Conservation (phyloP, 192 early-diverging fungal species). For the Coemansia sp. region DNA sequence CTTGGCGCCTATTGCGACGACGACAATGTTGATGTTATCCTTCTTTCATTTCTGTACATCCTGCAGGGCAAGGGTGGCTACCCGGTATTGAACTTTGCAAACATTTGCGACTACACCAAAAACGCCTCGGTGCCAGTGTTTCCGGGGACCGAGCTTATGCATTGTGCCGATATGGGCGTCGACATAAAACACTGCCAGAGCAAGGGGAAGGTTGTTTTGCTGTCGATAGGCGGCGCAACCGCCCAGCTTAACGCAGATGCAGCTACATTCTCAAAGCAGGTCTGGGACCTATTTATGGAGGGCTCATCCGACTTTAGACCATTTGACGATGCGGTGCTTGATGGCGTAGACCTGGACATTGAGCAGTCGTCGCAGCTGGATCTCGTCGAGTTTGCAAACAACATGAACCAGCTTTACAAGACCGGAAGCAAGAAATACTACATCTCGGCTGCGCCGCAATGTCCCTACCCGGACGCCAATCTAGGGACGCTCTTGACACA, state of each 20-base stretch:
- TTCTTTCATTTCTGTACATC: conserved; percentile 67
- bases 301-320: conserved; percentile 63
- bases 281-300: conserved; percentile 77
- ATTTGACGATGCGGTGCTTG: conserved; percentile 68
- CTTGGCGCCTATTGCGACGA: conserved; percentile 62
- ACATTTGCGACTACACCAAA: conserved; percentile 60
- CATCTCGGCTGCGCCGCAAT: conserved; percentile 72
- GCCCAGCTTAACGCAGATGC: conserved; percentile 62
- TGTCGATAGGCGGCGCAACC: conserved; percentile 72
- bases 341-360: conserved; percentile 73
- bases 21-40: conserved; percentile 55
- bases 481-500: conserved; percentile 57
- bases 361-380: conserved; percentile 62
- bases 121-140: conserved; percentile 54
- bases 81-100: conserved; percentile 70
- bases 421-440: conserved; percentile 55
- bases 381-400: conserved; percentile 60
- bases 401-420: conserved; percentile 57
- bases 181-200: conserved; percentile 75
- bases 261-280: conserved; percentile 63
- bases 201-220: conserved; percentile 69
- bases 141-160: conserved; percentile 62
- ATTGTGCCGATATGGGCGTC: conserved; percentile 65
- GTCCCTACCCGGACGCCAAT: conserved; percentile 69
- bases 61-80: conserved; percentile 61